Evolutionary conservation across 2,329 filamentous ascomycete genomes (phyloP), one percentile per base, ranked within the genome.

Genomic region (Cercospora citrullina): DNA sequence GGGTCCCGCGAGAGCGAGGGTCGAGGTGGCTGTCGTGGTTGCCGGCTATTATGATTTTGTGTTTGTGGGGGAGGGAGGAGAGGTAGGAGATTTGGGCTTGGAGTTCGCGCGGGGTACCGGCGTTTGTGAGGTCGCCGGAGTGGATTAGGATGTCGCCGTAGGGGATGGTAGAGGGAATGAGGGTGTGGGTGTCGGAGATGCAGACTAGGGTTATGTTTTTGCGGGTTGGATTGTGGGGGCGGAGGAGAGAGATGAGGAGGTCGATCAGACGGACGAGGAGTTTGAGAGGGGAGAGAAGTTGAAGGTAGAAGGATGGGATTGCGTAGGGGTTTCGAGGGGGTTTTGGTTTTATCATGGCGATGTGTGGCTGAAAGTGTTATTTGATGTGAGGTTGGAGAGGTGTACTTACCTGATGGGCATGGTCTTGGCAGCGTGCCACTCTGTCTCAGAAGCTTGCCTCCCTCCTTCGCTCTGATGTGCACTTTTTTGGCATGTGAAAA

Each of bases 21-120:
- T 96, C 94, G 69, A 96, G 91, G 82, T 88, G 96, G 74, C 88
- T 90, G 77, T 97, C 94, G 78, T 97, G 94, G 77, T 97, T 97
- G 0, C 94, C 94, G 33, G 89, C 88, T 33, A 98, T 88, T 39
- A 94, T 86, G 26, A 97, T 84, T 79, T 97, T 96, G 78, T 96
- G 86, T 39, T 81, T 81, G 76, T 97, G 93, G 0, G 92, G 91
- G 7, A 94, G 85, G 3, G 83, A 82, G 58, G 84, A 86, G 12
- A 97, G 84, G 93, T 93, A 97, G 81, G 96, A 87, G 53, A 97
- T 84, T 74, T 95, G 90, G n/a, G 81, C 83, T 81, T 97, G 93
- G 65, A 98, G 89, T 69, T 93, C 90, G 12, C 83, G 82, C 0
- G 87, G 85, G 8, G 88, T 90, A 45, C 94, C 94, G 23, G 83